Conservation (phyloP, 2,329 filamentous ascomycete species). For the Botrytis aclada region DNA sequence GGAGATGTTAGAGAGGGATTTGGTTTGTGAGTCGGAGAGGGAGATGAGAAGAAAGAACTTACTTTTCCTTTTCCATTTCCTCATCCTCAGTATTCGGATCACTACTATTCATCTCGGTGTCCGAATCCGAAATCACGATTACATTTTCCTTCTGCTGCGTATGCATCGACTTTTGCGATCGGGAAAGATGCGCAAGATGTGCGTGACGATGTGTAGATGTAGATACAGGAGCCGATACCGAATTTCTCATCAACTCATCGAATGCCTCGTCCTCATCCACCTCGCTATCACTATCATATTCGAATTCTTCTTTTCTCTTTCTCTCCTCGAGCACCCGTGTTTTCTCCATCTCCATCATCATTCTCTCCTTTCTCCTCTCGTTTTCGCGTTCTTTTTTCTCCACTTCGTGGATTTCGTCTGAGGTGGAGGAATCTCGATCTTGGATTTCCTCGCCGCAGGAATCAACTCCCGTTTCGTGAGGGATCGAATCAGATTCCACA, state of each 20-base stretch:
- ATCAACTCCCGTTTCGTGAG: not conserved
- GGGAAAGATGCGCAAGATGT: not conserved
- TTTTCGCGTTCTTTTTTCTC: not conserved
- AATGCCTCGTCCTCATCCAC: constrained; percentile 2
- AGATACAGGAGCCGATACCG: not conserved
- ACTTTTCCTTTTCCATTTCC: not conserved
- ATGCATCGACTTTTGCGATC: not conserved
- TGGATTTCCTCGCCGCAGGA: not conserved
- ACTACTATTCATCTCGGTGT: not conserved
- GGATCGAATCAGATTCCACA: not conserved
- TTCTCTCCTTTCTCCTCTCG: not conserved
- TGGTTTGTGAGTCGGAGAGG: not conserved
- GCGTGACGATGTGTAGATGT: not conserved
- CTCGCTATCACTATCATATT: constrained; percentile 19
- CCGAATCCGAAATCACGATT: constrained; percentile 1
- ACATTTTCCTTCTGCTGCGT: not conserved
- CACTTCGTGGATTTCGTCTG: constrained; percentile 4
- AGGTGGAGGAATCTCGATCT: not conserved
- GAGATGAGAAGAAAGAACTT: not conserved
- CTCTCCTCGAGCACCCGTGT: not conserved
- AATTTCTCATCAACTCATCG: not conserved
- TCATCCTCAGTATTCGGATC: not conserved
- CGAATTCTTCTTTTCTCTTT: not conserved
- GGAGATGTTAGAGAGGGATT: not conserved
- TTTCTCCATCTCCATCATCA: not conserved